phyloP scores from a whole-genome alignment of 1,284 basidiomycete genomes.

The Inonotus hispidus region DNA sequence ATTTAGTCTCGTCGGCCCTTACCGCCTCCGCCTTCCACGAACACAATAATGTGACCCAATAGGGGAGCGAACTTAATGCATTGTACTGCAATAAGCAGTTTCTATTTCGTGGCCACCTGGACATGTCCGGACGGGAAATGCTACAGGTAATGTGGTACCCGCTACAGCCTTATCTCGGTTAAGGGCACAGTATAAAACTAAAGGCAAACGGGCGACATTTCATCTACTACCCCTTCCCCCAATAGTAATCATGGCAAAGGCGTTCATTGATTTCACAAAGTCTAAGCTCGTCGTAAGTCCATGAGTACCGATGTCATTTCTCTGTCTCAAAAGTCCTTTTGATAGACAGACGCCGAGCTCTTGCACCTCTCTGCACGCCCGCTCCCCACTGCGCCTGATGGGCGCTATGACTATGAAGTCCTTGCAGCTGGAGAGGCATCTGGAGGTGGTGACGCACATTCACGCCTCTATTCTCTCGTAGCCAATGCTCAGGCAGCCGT shows the following conservation, averaged over 20 bases:
- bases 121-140: no score
- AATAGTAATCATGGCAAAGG: not conserved
- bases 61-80: no score
- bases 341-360: constrained; percentile 12
- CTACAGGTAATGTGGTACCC: no score
- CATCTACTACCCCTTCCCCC: not conserved
- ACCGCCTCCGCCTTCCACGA: no score
- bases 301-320: not conserved
- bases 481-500: constrained; percentile 9
- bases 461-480: constrained; percentile 14
- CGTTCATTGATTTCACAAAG: constrained; percentile 6
- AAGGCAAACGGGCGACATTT: not conserved
- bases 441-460: constrained; percentile 15
- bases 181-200: no score
- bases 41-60: no score
- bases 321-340: not conserved
- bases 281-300: constrained; percentile 7
- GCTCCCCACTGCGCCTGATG: constrained; percentile 18
- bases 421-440: constrained; percentile 11
- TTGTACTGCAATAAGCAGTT: no score
- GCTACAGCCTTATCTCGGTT: no score
- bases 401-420: constrained; percentile 20
- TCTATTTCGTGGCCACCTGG: no score
- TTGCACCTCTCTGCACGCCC: constrained; percentile 9
- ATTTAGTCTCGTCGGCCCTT: no score